Evolutionary conservation across 352 stramenopile genomes (phyloP).

Genomic region (Phytophthora foliorum): DNA sequence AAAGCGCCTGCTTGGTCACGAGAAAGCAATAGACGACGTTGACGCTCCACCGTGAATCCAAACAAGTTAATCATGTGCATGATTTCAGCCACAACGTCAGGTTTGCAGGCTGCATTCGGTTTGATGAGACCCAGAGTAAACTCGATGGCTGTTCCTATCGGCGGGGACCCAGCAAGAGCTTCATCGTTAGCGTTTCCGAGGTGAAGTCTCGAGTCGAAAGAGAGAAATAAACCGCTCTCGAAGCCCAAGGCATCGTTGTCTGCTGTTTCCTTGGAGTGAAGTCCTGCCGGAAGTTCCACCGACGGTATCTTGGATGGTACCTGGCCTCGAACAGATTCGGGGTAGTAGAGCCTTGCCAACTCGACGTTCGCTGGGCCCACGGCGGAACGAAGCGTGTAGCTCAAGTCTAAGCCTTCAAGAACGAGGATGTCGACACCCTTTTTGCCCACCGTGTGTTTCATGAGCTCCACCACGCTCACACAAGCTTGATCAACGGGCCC

Average conservation of each 20-base stretch:
- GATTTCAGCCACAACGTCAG: slow-evolving; percentile 43
- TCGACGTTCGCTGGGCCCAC: slow-evolving; percentile 50
- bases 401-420: slow-evolving; percentile 57
- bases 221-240: slow-evolving; percentile 56
- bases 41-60: slow-evolving; percentile 60
- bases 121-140: slow-evolving; percentile 74
- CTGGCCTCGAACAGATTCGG: slow-evolving; percentile 55
- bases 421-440: slow-evolving; percentile 40
- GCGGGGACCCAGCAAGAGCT: neutral
- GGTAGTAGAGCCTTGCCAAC: slow-evolving; percentile 53
- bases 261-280: slow-evolving; percentile 23
- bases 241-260: slow-evolving; percentile 47
- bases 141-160: slow-evolving; percentile 36
- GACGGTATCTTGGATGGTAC: slow-evolving; percentile 27
- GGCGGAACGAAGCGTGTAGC: slow-evolving; percentile 41
- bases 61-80: slow-evolving; percentile 47
- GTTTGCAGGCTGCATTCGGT: slow-evolving; percentile 54
- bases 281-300: slow-evolving; percentile 30
- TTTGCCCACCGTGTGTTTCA: slow-evolving; percentile 11
- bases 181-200: slow-evolving; percentile 15
- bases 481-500: slow-evolving; percentile 16
- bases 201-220: slow-evolving; percentile 24
- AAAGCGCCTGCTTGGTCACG: slow-evolving; percentile 61
- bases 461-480: slow-evolving; percentile 20
- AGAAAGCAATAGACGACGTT: slow-evolving; percentile 49